These are phyloP conservation scores for Fagopyrum tataricum DNA, from an alignment of 148 eudicot species.

Conservation along the genomic window DNA sequence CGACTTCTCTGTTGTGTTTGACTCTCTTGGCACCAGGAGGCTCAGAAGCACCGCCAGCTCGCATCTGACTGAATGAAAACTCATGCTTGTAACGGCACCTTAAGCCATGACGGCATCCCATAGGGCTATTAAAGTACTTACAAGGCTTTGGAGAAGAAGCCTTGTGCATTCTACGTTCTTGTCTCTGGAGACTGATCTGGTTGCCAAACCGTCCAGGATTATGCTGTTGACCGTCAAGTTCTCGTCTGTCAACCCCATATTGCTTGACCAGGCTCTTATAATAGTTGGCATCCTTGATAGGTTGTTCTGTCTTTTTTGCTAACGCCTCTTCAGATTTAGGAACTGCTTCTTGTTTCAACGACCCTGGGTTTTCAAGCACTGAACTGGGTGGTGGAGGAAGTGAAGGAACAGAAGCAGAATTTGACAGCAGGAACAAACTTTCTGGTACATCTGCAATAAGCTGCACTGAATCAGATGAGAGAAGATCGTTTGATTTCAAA, in stretches of 20 bases:
- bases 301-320: slow-evolving; percentile 1
- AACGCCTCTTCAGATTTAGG: background rate
- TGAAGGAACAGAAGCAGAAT: background rate
- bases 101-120: slow-evolving; percentile 41
- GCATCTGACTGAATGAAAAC: slow-evolving; percentile 9
- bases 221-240: slow-evolving; percentile 8
- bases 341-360: background rate
- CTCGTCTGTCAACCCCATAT: slow-evolving; percentile 36
- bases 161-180: slow-evolving; percentile 13
- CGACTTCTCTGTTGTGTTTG: slow-evolving; percentile 16
- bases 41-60: slow-evolving; percentile 22
- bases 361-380: background rate
- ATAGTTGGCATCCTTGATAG: slow-evolving; percentile 27
- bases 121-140: slow-evolving; percentile 34
- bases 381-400: background rate
- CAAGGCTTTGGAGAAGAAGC: slow-evolving; percentile 28
- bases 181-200: background rate
- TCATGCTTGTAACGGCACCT: slow-evolving; percentile 38
- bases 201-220: slow-evolving; percentile 6
- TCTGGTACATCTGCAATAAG: background rate
- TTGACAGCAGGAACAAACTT: background rate
- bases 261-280: slow-evolving; percentile 38
- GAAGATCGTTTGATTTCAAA: background rate
- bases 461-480: background rate
- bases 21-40: slow-evolving; percentile 30